A percentile compares a stretch with the other conserved stretches of the same genome.
Conservation (phyloP, 2,329 filamentous ascomycete species). For the Beauveria sp. region DNA sequence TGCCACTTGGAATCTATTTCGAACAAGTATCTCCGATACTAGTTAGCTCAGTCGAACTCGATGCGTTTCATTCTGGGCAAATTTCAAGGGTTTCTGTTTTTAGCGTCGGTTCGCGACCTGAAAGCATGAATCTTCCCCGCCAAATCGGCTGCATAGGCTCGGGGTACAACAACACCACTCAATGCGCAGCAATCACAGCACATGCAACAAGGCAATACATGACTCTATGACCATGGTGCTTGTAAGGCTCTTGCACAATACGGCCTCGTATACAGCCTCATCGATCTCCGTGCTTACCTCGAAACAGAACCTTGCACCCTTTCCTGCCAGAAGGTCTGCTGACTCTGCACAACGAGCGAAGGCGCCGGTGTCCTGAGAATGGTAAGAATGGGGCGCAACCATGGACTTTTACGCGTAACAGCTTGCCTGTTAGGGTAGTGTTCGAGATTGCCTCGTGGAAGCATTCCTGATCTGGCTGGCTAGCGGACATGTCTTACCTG, state of each 20-base stretch:
- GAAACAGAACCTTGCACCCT: not conserved
- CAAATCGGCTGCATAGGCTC: too few relatives aligned
- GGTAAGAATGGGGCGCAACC: not conserved
- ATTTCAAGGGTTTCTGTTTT: too few relatives aligned
- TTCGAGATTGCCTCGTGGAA: constrained; percentile 8
- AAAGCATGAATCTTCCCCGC: too few relatives aligned
- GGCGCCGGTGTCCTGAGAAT: not conserved
- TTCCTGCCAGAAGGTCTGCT: not conserved
- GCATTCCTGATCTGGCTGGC: constrained; percentile 6
- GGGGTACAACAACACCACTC: too few relatives aligned
- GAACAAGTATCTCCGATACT: too few relatives aligned
- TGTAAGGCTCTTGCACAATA: not conserved
- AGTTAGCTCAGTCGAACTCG: too few relatives aligned
- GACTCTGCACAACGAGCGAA: not conserved
- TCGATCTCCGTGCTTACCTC: constrained; percentile 1
- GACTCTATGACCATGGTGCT: not conserved
- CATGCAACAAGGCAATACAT: not conserved
- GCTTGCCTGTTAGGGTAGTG: constrained; percentile 7
- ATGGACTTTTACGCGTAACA: not conserved
- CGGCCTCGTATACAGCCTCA: not conserved
- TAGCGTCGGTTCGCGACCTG: too few relatives aligned
- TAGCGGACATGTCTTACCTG: not conserved
- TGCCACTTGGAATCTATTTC: too few relatives aligned
- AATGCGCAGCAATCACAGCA: not conserved
- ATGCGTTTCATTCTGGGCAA: too few relatives aligned